phyloP scores from a whole-genome alignment of 2,329 filamentous ascomycete genomes.

The Aspergillus chevalieri region DNA sequence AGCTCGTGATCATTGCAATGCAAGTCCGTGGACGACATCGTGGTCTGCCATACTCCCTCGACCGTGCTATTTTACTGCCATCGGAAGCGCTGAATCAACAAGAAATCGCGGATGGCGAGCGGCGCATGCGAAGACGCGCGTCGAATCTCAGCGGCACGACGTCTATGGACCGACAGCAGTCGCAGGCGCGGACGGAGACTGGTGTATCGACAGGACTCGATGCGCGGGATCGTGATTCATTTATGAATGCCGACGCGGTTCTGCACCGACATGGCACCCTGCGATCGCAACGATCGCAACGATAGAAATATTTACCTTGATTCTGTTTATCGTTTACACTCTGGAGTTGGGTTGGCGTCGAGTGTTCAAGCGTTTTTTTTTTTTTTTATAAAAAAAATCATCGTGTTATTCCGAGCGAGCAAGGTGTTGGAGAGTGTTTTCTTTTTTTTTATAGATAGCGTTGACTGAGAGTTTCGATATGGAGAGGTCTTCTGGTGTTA shows the following conservation, averaged over 20 bases:
- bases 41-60: constrained; percentile 60
- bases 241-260: constrained; percentile 14
- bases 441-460: too few relatives aligned
- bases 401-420: too few relatives aligned
- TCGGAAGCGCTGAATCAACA: constrained; percentile 58
- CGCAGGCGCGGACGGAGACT: constrained; percentile 17
- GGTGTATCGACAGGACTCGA: constrained; percentile 20
- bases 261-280: constrained; percentile 25
- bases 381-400: too few relatives aligned
- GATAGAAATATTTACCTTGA: not conserved
- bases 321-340: too few relatives aligned
- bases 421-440: too few relatives aligned
- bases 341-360: too few relatives aligned
- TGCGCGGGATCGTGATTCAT: constrained; percentile 12
- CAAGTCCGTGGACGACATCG: constrained; percentile 60
- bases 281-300: constrained; percentile 15
- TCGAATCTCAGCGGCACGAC: constrained; percentile 30
- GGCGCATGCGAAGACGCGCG: constrained; percentile 34
- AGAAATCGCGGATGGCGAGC: constrained; percentile 50
- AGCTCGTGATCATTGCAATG: constrained; percentile 62
- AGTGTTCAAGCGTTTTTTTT: too few relatives aligned
- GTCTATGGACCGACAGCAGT: constrained; percentile 18
- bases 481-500: too few relatives aligned
- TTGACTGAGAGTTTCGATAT: too few relatives aligned
- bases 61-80: constrained; percentile 64